Percentiles rank a stretch among this genome's conserved stretches.
phyloP scores from a whole-genome alignment of 78 protist species.

The Protostelium mycophagum region DNA sequence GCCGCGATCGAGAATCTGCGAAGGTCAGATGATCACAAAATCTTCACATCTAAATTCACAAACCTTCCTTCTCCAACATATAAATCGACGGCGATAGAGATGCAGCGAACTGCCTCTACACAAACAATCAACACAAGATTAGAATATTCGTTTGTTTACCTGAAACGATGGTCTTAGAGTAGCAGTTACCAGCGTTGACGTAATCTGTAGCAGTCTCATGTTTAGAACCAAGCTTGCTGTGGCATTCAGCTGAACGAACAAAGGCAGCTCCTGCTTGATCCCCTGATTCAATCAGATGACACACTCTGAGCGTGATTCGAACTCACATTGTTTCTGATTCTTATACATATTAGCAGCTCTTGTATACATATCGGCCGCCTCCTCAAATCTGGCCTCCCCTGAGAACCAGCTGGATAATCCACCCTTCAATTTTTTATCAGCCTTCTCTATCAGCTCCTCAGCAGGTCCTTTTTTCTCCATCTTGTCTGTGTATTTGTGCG shows the following conservation, averaged over 20 bases:
- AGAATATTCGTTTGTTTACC: neutral
- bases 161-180: conserved; percentile 36
- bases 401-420: conserved; percentile 11
- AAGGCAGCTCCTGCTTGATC: conserved; percentile 69
- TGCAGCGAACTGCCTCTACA: conserved; percentile 27
- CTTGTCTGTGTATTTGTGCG: too few relatives aligned
- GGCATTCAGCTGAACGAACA: conserved; percentile 38
- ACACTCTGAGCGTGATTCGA: neutral
- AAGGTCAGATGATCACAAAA: neutral
- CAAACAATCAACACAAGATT: too few relatives aligned
- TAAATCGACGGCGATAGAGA: conserved; percentile 48
- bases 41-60: neutral
- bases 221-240: conserved; percentile 24
- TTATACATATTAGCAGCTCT: conserved; percentile 60
- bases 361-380: conserved; percentile 58
- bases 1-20: conserved; percentile 55
- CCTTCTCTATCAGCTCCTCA: conserved; percentile 56
- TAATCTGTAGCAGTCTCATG: conserved; percentile 68
- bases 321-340: conserved; percentile 50
- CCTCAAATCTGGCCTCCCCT: conserved; percentile 41
- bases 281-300: conserved; percentile 24
- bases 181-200: conserved; percentile 53
- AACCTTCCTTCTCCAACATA: conserved; percentile 54
- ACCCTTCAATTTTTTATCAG: conserved; percentile 57
- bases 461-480: too few relatives aligned